These are phyloP conservation scores for Globisporangium emineosum DNA, from an alignment of 352 stramenopile species.

Conservation along the genomic window DNA sequence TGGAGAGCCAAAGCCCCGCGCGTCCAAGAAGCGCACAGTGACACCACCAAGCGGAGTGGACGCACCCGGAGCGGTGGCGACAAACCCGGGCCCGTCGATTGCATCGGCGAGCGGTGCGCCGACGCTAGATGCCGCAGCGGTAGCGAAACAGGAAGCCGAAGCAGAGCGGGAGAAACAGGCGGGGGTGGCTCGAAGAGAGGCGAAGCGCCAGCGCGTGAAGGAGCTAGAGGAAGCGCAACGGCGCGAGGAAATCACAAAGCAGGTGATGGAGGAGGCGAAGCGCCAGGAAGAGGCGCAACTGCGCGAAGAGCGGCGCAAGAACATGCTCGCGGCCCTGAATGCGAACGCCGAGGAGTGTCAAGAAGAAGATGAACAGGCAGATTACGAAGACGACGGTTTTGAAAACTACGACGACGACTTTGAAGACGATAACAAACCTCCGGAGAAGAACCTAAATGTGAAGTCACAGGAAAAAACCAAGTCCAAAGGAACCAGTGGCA, in stretches of 20 bases:
- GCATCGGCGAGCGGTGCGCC: neutral
- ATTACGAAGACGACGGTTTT: constrained; percentile 70
- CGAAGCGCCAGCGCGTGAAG: constrained; percentile 49
- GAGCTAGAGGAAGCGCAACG: constrained; percentile 49
- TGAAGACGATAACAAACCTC: constrained; percentile 31
- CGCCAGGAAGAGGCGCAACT: constrained; percentile 40
- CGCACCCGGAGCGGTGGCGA: neutral
- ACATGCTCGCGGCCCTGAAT: constrained; percentile 54
- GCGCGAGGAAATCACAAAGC: constrained; percentile 44
- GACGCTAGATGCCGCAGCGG: constrained; percentile 11
- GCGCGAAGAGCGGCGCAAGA: constrained; percentile 44
- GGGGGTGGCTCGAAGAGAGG: constrained; percentile 28
- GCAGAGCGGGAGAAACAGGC: constrained; percentile 36
- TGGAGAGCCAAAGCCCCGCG: constrained; percentile 24
- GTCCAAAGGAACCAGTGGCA: constrained; percentile 4
- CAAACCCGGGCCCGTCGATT: constrained; percentile 9
- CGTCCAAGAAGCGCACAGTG: constrained; percentile 49
- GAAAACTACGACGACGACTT: constrained; percentile 65
- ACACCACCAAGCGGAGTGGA: constrained; percentile 4
- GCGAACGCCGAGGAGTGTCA: constrained; percentile 72
- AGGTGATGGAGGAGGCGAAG: constrained; percentile 43
- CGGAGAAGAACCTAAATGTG: constrained; percentile 13
- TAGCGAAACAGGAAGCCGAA: constrained; percentile 35
- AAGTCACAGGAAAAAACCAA: constrained; percentile 21
- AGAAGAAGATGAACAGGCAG: constrained; percentile 49